A percentile compares a stretch with the other conserved stretches of the same genome.
Evolutionary conservation across 768 basidiomycete species (phyloP).

Genomic region (Suillus bovinus): DNA sequence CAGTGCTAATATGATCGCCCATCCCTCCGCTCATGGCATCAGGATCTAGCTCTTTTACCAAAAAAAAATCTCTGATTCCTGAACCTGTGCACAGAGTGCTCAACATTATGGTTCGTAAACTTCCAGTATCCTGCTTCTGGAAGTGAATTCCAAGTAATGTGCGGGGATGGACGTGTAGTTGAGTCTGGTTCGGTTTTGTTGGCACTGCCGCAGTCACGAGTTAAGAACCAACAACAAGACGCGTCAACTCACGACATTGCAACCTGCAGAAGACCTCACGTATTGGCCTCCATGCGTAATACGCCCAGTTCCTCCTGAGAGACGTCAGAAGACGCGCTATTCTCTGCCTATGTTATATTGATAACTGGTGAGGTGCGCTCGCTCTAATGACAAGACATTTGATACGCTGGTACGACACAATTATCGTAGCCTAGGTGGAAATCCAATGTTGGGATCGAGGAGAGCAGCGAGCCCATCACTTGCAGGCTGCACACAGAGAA

Average conservation of each 20-base stretch:
- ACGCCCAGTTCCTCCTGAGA: constrained; percentile 58
- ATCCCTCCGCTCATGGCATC: constrained; percentile 67
- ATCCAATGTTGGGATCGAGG: constrained; percentile 65
- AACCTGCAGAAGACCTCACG: constrained; percentile 79
- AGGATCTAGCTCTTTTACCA: constrained; percentile 78
- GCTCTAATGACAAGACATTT: neutral
- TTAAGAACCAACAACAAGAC: constrained; percentile 3
- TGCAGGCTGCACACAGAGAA: constrained; percentile 53
- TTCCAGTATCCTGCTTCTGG: constrained; percentile 84
- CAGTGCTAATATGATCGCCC: constrained; percentile 50
- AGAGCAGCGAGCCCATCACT: constrained; percentile 58
- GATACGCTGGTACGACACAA: constrained; percentile 50
- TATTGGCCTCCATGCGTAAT: constrained; percentile 72
- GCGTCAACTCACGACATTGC: constrained; percentile 62
- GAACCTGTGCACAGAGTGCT: constrained; percentile 62
- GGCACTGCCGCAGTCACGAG: constrained; percentile 42
- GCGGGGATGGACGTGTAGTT: constrained; percentile 47
- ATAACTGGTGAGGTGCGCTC: constrained; percentile 3
- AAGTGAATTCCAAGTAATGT: constrained; percentile 54
- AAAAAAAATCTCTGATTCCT: constrained; percentile 39
- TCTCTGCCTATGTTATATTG: constrained; percentile 59
- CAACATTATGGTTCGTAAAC: constrained; percentile 73
- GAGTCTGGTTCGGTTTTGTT: constrained; percentile 65
- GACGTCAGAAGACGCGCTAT: constrained; percentile 32
- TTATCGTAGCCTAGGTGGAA: constrained; percentile 62